Evolutionary conservation across 2,329 filamentous ascomycete genomes (phyloP).

Genomic region (Cladosporium sp.): DNA sequence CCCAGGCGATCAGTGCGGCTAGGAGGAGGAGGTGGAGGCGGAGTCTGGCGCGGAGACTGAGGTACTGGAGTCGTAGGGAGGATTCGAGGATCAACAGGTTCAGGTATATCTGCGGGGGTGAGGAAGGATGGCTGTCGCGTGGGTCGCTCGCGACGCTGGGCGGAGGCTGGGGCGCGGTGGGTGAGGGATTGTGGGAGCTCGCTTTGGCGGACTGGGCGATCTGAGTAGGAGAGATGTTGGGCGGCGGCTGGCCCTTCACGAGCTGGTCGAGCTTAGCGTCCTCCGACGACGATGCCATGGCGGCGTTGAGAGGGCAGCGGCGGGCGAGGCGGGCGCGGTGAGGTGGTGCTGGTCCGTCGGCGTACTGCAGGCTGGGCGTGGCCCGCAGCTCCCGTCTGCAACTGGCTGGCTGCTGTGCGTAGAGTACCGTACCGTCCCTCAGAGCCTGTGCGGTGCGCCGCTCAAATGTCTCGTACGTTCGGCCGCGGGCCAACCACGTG

Average conservation of each 20-base stretch:
- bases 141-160: constrained; percentile 55
- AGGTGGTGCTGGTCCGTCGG: neutral
- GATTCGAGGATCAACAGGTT: constrained; percentile 96
- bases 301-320: neutral
- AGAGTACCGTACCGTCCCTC: no score
- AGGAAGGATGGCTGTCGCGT: constrained; percentile 75
- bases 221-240: constrained; percentile 46
- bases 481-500: no score
- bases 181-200: constrained; percentile 23
- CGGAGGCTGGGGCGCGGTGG: constrained; percentile 32
- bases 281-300: constrained; percentile 5
- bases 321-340: neutral
- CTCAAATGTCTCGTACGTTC: no score
- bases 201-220: constrained; percentile 33
- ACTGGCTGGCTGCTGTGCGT: no score
- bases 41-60: constrained; percentile 78
- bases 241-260: constrained; percentile 78
- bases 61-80: constrained; percentile 84
- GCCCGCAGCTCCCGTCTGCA: neutral
- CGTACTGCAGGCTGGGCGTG: neutral
- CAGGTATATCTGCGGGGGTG: constrained; percentile 92
- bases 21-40: constrained; percentile 93
- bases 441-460: no score
- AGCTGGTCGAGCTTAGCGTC: constrained; percentile 18
- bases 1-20: constrained; percentile 71